Evolutionary conservation across 169 alveolate species (phyloP), one percentile per base, ranked within the genome.

Genomic region (Babesia caballi): DNA sequence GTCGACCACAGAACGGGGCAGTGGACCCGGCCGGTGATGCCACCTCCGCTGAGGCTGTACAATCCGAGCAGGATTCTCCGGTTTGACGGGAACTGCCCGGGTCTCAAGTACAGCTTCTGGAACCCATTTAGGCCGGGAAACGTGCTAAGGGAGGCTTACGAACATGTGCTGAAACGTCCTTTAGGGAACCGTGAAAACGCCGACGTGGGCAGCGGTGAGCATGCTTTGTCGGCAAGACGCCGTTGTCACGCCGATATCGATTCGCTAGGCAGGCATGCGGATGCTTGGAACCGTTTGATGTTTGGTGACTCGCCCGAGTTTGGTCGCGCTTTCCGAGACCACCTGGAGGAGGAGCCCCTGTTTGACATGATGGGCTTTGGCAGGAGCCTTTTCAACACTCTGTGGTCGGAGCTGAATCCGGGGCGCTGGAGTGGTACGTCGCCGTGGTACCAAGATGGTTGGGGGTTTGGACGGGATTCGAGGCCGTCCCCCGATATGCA

Each of bases 31-130:
- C 27, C 40, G 0, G 60, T 47, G 0, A 35, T 46, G 28, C 70
- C 56, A 21, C 73, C 73, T 27, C 58, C 60, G 19, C 58, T 63
- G 27, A 2, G 60, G 50, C 41, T 63, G 46, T 63, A 63, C 73
- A 63, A 63, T 25, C 73, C 73, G 5, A 63, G 59, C 50, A 63
- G 42, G 73, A 30, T 63, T 11, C n/a, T 63, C 14, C 49, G 63
- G 4, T 23, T 21, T 28, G 19, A 14, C 11, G 28, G 49, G 47
- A 27, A 9, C 21, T 0, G 3, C n/a, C 14, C 4, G 21, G 51
- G 25, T 27, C 58, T 28, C 4, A 63, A 36, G 33, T 63, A 47
- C 60, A 49, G 25, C 15, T 63, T 63, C 33, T 44, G 59, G 61
- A 63, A 63, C 23, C 73, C 73, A 15, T 42, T 63, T 23, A 63